A percentile compares a stretch with the other conserved stretches of the same genome.
Conservation (phyloP, 2,329 filamentous ascomycete genomes). For the Aureobasidium sp. region DNA sequence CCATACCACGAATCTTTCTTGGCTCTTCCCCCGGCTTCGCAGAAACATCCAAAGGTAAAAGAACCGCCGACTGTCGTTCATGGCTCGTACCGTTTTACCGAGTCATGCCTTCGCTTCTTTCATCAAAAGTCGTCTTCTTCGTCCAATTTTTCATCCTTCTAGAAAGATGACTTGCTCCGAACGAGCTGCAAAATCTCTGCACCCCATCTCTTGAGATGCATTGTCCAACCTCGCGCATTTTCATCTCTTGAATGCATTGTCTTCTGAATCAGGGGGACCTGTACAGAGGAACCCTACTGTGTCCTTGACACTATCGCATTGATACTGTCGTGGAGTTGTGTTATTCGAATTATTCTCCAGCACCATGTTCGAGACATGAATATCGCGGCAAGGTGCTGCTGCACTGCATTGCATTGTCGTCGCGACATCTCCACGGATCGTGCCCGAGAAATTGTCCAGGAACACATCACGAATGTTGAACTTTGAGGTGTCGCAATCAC, state of each 20-base stretch:
- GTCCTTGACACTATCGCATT: conserved; percentile 23
- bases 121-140: neutral
- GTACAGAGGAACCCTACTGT: conserved; percentile 23
- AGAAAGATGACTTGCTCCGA: neutral
- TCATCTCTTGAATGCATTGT: conserved; percentile 1
- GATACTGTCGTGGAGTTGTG: conserved; percentile 20
- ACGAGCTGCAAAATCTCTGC: neutral
- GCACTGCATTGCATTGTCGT: conserved; percentile 26
- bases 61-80: neutral
- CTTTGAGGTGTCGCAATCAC: conserved; percentile 25
- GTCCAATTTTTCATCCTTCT: neutral
- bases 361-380: conserved; percentile 21
- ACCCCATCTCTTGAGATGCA: neutral
- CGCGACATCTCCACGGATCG: conserved; percentile 20
- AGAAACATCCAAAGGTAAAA: neutral
- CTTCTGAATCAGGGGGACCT: conserved; percentile 12
- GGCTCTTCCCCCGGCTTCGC: neutral
- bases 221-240: neutral
- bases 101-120: neutral
- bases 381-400: conserved; percentile 23
- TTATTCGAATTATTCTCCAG: conserved; percentile 18
- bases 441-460: conserved; percentile 26
- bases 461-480: conserved; percentile 34
- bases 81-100: neutral
- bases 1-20: neutral